Evolutionary conservation across 2,329 filamentous ascomycete species (phyloP).

Genomic region (Neonectria punicea): DNA sequence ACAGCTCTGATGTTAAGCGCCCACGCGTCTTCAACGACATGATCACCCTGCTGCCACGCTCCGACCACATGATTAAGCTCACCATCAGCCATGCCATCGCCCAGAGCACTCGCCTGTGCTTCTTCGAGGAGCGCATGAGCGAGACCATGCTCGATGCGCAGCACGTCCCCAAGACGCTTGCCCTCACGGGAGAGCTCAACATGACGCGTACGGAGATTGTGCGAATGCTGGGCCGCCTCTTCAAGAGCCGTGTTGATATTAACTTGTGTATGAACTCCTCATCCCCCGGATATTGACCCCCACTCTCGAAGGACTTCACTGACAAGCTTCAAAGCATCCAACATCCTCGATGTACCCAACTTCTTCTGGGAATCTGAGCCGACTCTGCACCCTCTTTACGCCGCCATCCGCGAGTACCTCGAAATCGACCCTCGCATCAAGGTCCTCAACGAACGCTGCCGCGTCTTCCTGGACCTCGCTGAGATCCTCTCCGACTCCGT

Average conservation of each 20-base stretch:
- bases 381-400: slow-evolving; percentile 92
- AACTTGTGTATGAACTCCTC: slow-evolving; percentile 85
- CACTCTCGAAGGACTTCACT: slow-evolving; percentile 29
- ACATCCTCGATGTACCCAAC: slow-evolving; percentile 94
- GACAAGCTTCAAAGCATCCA: slow-evolving; percentile 71
- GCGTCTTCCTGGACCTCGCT: slow-evolving; percentile 94
- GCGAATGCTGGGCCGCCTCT: slow-evolving; percentile 87
- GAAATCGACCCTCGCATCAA: slow-evolving; percentile 97
- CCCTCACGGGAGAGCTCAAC: slow-evolving; percentile 87
- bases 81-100: slow-evolving; percentile 98
- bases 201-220: slow-evolving; percentile 94
- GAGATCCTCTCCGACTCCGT: slow-evolving; percentile 94
- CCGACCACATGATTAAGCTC: slow-evolving; percentile 98
- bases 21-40: slow-evolving; percentile 98
- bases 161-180: slow-evolving; percentile 88
- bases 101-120: slow-evolving; percentile 94
- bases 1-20: slow-evolving; percentile 84
- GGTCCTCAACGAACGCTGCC: slow-evolving; percentile 95
- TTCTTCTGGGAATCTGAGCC: slow-evolving; percentile 99
- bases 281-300: not conserved
- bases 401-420: slow-evolving; percentile 93
- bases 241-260: slow-evolving; percentile 94
- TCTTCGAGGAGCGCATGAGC: slow-evolving; percentile 96
- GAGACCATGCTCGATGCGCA: slow-evolving; percentile 94
- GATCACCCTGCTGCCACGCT: slow-evolving; percentile 91